Conservation (phyloP, 805 yeast genomes). For the Ogataea parapolymorpha region DNA sequence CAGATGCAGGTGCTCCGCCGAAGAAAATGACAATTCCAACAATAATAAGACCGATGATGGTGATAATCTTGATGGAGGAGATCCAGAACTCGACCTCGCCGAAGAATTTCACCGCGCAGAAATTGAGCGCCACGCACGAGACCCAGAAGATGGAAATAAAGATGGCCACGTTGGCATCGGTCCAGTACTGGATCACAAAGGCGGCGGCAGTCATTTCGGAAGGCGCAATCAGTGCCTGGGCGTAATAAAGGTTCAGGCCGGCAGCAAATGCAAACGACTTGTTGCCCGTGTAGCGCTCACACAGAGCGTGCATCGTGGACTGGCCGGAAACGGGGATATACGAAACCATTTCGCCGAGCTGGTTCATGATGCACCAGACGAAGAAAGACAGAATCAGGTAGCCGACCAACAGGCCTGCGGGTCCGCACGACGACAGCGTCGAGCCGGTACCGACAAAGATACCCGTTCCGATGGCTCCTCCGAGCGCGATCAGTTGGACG, state of each 20-base stretch:
- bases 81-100: constrained; percentile 65
- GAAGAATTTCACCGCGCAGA: constrained; percentile 48
- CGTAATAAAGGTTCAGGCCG: constrained; percentile 46
- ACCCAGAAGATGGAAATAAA: constrained; percentile 55
- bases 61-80: constrained; percentile 59
- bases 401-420: constrained; percentile 51
- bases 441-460: constrained; percentile 47
- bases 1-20: constrained; percentile 59
- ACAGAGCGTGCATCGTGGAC: constrained; percentile 54
- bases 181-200: constrained; percentile 60
- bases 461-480: constrained; percentile 69
- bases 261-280: constrained; percentile 59
- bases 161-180: constrained; percentile 54
- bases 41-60: constrained; percentile 60
- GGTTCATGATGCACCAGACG: constrained; percentile 62
- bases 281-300: constrained; percentile 37
- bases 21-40: constrained; percentile 55
- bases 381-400: constrained; percentile 61
- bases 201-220: constrained; percentile 67
- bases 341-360: constrained; percentile 67
- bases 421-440: constrained; percentile 31
- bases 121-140: constrained; percentile 44
- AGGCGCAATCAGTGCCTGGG: constrained; percentile 51
- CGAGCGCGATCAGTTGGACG: constrained; percentile 64
- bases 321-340: constrained; percentile 61